Conservation (phyloP, 768 basidiomycete genomes). For the Clitopilus passeckerianus region DNA sequence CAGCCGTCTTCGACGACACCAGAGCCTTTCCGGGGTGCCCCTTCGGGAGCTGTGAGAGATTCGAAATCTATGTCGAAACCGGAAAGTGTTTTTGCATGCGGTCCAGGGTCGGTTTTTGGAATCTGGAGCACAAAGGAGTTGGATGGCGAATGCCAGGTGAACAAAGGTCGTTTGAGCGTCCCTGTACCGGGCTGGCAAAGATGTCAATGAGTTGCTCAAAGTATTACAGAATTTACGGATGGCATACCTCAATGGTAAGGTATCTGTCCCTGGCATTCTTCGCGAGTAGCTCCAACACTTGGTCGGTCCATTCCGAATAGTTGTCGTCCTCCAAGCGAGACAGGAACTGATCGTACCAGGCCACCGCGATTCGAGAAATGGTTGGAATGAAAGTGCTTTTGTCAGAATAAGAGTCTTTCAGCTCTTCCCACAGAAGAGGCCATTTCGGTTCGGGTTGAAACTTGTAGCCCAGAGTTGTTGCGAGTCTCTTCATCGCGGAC, state of each 20-base stretch:
- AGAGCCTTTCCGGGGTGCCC: background rate
- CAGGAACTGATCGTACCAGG: conserved; percentile 30
- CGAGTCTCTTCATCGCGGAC: conserved; percentile 18
- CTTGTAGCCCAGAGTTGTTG: conserved; percentile 25
- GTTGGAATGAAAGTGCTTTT: conserved; percentile 27
- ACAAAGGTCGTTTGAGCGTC: conserved; percentile 15
- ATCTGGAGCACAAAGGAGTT: conserved; percentile 25
- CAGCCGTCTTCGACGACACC: conserved; percentile 21
- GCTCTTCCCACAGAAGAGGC: conserved; percentile 23
- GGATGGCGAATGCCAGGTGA: conserved; percentile 21
- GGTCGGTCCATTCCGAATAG: conserved; percentile 29
- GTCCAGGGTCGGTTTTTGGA: conserved; percentile 22
- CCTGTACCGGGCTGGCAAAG: conserved; percentile 12
- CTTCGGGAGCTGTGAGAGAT: conserved; percentile 16
- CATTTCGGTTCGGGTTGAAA: conserved; percentile 28
- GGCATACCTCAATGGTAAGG: conserved; percentile 24
- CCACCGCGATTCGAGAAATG: conserved; percentile 22
- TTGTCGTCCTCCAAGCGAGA: conserved; percentile 27
- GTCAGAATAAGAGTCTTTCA: conserved; percentile 26
- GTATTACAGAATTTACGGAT: background rate
- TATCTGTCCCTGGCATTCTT: conserved; percentile 12
- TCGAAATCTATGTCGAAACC: conserved; percentile 31
- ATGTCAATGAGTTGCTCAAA: background rate
- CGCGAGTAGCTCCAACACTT: conserved; percentile 21
- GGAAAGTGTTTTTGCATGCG: conserved; percentile 19